phyloP scores from a whole-genome alignment of 495 filamentous ascomycete genomes.

The Podospora fimiseda region DNA sequence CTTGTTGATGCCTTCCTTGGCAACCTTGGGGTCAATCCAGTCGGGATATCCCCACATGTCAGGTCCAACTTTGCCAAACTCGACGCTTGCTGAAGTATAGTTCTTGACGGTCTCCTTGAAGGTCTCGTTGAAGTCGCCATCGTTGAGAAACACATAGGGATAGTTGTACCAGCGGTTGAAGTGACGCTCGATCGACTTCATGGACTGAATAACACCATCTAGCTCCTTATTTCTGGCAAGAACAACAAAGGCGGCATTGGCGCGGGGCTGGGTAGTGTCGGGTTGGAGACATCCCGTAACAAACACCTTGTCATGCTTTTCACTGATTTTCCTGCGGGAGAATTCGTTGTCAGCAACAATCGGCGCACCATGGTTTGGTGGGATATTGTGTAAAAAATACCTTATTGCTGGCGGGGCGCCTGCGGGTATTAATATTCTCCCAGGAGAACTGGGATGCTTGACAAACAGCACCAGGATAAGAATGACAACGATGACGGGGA shows the following conservation, averaged over 20 bases:
- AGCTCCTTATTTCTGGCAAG: conserved; percentile 95
- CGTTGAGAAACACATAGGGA: conserved; percentile 98
- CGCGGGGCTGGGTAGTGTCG: conserved; percentile 58
- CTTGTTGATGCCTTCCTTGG: conserved; percentile 89
- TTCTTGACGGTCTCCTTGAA: conserved; percentile 87
- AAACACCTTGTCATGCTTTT: conserved; percentile 95
- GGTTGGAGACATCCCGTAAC: conserved; percentile 78
- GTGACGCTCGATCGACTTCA: conserved; percentile 96
- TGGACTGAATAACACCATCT: conserved; percentile 88
- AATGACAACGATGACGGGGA: conserved; percentile 86
- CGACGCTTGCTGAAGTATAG: conserved; percentile 77
- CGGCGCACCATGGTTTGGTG: conserved; percentile 1
- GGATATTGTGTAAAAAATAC: conserved; percentile 41
- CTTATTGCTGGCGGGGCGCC: conserved; percentile 87
- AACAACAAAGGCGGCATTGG: conserved; percentile 93
- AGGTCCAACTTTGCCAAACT: conserved; percentile 91
- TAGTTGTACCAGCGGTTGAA: conserved; percentile 99
- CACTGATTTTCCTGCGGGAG: conserved; percentile 81
- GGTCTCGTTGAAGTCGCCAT: conserved; percentile 88
- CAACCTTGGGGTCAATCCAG: conserved; percentile 89
- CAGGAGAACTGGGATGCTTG: conserved; percentile 77
- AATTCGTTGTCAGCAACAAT: conserved; percentile 2
- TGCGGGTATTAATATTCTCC: conserved; percentile 78
- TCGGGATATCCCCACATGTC: conserved; percentile 95
- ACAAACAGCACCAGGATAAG: conserved; percentile 87